Conservation (phyloP, 1,284 basidiomycete genomes). For the Ceratobasidium sp. region DNA sequence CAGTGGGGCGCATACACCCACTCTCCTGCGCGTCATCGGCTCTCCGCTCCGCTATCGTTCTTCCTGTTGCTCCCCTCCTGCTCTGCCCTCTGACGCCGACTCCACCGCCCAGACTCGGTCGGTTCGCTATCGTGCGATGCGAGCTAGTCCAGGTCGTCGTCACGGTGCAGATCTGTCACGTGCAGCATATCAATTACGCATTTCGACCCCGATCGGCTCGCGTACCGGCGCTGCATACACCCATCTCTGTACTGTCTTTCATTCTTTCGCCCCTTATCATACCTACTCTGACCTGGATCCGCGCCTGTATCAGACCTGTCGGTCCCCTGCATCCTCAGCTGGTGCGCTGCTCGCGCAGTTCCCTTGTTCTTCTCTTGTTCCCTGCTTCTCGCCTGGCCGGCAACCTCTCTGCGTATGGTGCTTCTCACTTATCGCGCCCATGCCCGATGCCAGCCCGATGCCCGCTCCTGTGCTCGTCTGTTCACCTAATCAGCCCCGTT, state of each 20-base stretch:
- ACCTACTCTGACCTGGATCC: conserved; percentile 31
- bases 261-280: not conserved
- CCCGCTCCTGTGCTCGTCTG: conserved; percentile 8
- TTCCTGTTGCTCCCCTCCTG: not conserved
- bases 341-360: conserved; percentile 24
- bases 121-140: not conserved
- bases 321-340: not conserved
- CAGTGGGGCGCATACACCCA: conserved; percentile 24
- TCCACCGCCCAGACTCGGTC: not conserved
- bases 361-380: conserved; percentile 26
- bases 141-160: not conserved
- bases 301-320: conserved; percentile 16
- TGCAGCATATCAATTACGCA: not conserved
- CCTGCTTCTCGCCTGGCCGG: not conserved
- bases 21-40: conserved; percentile 4
- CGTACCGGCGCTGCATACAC: conserved; percentile 16
- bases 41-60: not conserved
- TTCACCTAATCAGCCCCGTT: not conserved
- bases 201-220: conserved; percentile 10
- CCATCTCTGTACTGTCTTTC: not conserved
- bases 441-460: not conserved
- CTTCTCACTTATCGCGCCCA: not conserved
- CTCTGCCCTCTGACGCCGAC: not conserved
- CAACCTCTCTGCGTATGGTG: not conserved
- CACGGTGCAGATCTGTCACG: conserved; percentile 8